Conservation (phyloP, 768 basidiomycete genomes). For the Pholiota microspora region DNA sequence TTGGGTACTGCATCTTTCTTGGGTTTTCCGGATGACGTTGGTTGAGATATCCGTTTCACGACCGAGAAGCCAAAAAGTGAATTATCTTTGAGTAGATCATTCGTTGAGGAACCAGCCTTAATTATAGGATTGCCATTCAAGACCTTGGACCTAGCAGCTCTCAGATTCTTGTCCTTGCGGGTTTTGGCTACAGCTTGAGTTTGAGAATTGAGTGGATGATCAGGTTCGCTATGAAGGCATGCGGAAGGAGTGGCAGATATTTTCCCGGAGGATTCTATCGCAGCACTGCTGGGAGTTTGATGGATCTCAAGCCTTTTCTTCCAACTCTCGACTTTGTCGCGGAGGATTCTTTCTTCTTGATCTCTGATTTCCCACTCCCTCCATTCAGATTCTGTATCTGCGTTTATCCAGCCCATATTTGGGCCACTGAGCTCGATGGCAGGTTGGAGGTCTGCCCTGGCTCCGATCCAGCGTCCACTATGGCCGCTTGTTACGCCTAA, state of each 20-base stretch:
- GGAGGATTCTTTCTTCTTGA: conserved; percentile 13
- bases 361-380: conserved; percentile 22
- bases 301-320: conserved; percentile 14
- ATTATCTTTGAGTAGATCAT: conserved; percentile 7
- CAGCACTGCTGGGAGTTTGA: background rate
- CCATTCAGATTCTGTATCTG: conserved; percentile 23
- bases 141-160: background rate
- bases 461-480: conserved; percentile 19
- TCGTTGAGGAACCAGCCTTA: background rate
- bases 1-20: background rate
- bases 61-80: conserved; percentile 16
- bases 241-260: background rate
- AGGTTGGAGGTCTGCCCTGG: conserved; percentile 13
- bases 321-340: conserved; percentile 24
- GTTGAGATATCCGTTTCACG: conserved; percentile 11
- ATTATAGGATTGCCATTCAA: background rate
- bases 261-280: background rate
- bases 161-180: conserved; percentile 3
- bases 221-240: background rate
- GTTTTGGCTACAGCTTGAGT: conserved; percentile 2
- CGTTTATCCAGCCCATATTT: conserved; percentile 18
- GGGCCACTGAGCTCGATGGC: conserved; percentile 9
- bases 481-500: conserved; percentile 20
- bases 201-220: background rate
- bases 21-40: conserved; percentile 6